Evolutionary conservation across 345 rosid species (phyloP).

Genomic region (Alliaria petiolata): DNA sequence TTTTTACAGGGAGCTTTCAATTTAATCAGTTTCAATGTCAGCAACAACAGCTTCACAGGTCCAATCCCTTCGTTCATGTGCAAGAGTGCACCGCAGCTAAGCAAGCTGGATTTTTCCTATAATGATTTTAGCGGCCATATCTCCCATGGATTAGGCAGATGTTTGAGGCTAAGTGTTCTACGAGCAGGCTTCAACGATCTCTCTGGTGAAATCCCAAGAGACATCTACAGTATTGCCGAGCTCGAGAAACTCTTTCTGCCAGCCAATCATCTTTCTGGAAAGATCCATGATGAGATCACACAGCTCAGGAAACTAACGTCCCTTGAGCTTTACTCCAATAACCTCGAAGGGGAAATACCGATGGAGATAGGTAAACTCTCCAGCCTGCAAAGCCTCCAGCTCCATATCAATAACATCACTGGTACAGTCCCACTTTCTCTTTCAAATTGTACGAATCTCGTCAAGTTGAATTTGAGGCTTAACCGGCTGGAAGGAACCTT

Average conservation of each 20-base stretch:
- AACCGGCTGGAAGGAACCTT: conserved; percentile 57
- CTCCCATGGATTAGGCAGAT: conserved; percentile 50
- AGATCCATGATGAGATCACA: conserved; percentile 37
- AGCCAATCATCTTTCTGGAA: conserved; percentile 52
- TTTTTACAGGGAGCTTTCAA: conserved; percentile 38
- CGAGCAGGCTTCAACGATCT: conserved; percentile 68
- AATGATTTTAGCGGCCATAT: conserved; percentile 50
- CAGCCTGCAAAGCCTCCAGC: conserved; percentile 47
- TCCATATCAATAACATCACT: conserved; percentile 57
- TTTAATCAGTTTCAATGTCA: conserved; percentile 56
- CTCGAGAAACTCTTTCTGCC: conserved; percentile 56
- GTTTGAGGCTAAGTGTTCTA: conserved; percentile 46
- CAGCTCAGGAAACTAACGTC: conserved; percentile 40
- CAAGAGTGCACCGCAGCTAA: conserved; percentile 33
- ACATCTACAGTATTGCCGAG: conserved; percentile 40
- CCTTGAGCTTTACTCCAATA: conserved; percentile 66
- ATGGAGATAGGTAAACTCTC: conserved; percentile 48
- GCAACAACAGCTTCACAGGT: conserved; percentile 67
- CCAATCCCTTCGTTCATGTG: conserved; percentile 59
- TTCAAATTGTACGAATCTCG: conserved; percentile 45
- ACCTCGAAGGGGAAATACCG: conserved; percentile 55
- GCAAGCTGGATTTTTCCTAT: conserved; percentile 52
- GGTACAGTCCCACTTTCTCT: conserved; percentile 64
- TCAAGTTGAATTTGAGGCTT: conserved; percentile 53
- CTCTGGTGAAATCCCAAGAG: conserved; percentile 56